Conservation (phyloP, 75 land plant genomes). For the Picea glauca region DNA sequence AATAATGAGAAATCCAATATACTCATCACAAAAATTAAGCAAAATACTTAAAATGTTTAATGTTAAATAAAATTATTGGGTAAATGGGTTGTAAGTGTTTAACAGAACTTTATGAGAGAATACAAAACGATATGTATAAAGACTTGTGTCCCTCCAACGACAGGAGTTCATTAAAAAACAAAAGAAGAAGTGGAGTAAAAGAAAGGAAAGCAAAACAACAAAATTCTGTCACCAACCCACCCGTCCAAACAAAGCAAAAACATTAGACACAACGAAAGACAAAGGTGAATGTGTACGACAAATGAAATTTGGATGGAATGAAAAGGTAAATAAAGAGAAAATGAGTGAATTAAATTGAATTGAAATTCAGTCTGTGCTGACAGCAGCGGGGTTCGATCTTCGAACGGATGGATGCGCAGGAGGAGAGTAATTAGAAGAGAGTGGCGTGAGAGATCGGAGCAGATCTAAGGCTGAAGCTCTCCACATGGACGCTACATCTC, state of each 20-base stretch:
- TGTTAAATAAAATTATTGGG: no score
- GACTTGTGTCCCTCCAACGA: no score
- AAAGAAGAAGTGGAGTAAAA: slow-evolving; percentile 1
- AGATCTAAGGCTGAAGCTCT: neutral
- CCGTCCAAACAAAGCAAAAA: neutral
- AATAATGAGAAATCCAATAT: no score
- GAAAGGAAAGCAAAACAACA: neutral
- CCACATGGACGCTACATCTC: slow-evolving; percentile 80
- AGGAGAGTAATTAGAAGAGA: neutral
- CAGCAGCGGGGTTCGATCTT: neutral
- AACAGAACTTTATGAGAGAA: no score
- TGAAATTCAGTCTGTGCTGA: neutral
- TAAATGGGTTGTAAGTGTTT: no score
- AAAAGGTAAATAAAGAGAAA: neutral
- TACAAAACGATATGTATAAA: no score
- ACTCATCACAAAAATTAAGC: no score
- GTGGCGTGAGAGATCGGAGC: neutral
- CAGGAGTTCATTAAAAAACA: no score
- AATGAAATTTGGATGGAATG: slow-evolving; percentile 3
- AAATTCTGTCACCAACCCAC: slow-evolving; percentile 1
- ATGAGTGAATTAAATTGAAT: neutral
- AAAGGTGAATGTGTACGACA: neutral
- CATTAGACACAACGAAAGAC: neutral
- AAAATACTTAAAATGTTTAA: no score
- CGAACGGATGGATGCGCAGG: neutral